Evolutionary conservation across 2,329 filamentous ascomycete genomes (phyloP), one percentile per base, ranked within the genome.

Genomic region (Leptosphaerulina australis): DNA sequence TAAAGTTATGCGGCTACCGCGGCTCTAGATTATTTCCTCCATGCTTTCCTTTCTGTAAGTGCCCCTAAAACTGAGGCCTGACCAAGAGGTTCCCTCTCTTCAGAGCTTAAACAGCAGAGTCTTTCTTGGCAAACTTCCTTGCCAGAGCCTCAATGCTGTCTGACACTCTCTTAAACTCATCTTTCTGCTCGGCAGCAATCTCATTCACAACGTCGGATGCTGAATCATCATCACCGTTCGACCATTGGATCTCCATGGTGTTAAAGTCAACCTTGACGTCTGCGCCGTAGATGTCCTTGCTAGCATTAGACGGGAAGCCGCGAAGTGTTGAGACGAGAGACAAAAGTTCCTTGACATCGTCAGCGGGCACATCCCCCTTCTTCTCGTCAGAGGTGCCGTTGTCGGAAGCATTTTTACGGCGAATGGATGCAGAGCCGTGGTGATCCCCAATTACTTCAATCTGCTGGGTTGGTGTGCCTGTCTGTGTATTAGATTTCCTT

Each of bases 181-280:
- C 69, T 65, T 75, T 77, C 55, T 71, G 68, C 69, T 77, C 74
- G 5, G 56, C 65, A 1, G 67, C 67, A 14, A 76, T 53, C 47
- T 74, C 71, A 12, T 56, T 58, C 2, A 70, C 60, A 9, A 62
- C 62, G 22, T 62, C 62, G 26, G 69, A 60, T 3, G 66, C 63
- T 3, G 68, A 55, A 44, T 75, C 73, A 12, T 74, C 68, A 21
- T 75, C 73, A 47, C 67, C 61, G 48, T 74, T 76, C 28, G 59
- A 56, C 74, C 74, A 77, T 55, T 76, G 73, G 25, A 76, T 72
- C 49, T 76, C 74, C 45, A 75, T 69, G 2, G 73, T 76, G 56
- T 71, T 71, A 55, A 76, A 70, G 37, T 75, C 72, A 22, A 77
- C 50, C 58, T 71, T 73, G 15, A 66, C 64, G 39, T 76, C 68